A percentile compares a stretch with the other conserved stretches of the same genome.
Evolutionary conservation across 306 rosid genomes (phyloP).

Genomic region (Herpetospermum pedunculosum): DNA sequence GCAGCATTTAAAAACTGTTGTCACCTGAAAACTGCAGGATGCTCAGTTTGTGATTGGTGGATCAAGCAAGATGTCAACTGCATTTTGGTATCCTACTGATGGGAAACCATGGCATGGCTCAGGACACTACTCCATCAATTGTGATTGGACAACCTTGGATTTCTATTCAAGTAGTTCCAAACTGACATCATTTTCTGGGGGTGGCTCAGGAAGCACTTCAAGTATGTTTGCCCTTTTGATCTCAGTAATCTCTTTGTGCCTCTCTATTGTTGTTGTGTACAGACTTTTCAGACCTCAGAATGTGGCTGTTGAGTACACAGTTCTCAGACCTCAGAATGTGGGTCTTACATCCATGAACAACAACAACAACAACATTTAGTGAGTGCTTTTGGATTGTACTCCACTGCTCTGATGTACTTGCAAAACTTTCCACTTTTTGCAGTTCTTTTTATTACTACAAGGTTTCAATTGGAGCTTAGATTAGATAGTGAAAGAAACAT

Average conservation of each 20-base stretch:
- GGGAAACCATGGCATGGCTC: constrained; percentile 84
- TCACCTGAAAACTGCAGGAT: constrained; percentile 43
- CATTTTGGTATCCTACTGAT: constrained; percentile 86
- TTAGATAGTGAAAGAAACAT: neutral
- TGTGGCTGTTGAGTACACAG: constrained; percentile 56
- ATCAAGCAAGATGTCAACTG: constrained; percentile 76
- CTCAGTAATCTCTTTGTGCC: constrained; percentile 82
- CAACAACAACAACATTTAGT: constrained; percentile 25
- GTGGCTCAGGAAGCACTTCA: constrained; percentile 43
- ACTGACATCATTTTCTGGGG: constrained; percentile 18
- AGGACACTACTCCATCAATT: constrained; percentile 72
- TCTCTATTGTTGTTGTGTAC: constrained; percentile 61
- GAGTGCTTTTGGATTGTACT: constrained; percentile 24
- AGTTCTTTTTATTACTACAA: constrained; percentile 6
- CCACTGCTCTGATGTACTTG: constrained; percentile 28
- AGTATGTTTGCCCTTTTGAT: constrained; percentile 64
- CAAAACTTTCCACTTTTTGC: constrained; percentile 25
- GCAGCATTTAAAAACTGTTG: constrained; percentile 1
- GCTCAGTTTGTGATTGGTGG: constrained; percentile 72
- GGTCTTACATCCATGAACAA: constrained; percentile 50
- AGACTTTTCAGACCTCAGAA: constrained; percentile 21
- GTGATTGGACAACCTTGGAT: constrained; percentile 85
- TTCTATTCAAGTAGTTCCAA: constrained; percentile 35
- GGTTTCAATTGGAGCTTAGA: constrained; percentile 16
- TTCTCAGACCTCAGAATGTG: constrained; percentile 31